Evolutionary conservation across 805 yeast genomes (phyloP), one percentile per base, ranked within the genome.

Genomic region (Komagataella phaffii): DNA sequence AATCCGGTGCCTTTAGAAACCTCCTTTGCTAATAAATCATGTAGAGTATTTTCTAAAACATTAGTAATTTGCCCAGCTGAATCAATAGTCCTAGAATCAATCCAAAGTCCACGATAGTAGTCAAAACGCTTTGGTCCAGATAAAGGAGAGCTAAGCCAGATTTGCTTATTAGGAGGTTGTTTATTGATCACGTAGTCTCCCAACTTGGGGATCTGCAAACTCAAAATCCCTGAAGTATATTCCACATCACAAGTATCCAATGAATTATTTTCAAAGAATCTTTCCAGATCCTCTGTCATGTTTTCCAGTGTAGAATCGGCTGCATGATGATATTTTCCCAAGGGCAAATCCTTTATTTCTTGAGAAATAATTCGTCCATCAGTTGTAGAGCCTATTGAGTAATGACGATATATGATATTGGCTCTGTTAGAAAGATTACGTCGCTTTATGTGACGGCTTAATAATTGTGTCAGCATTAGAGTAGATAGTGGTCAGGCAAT

Each of bases 111-210:
- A 46, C 79, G 75, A 46, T 85, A 73, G 55, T 76, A 78, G 64
- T 93, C 98, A 60, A 80, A 85, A 57, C 85, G 69, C 61, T 89
- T 88, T 5, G 99, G 99, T 0, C 99, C 99, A 6, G 95, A 85
- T 3, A 88, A 62, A 0, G 99, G 99, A 47, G 96, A 85, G 53
- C 95, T 80, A 51, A 91, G 74, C 99, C 99, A 93, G 30, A 93
- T 84, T 65, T 93, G 99, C 67, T 87, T 85, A 68, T 89, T 93
- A 3, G 99, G 97, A 1, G 99, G 99, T 67, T 93, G 98, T 62
- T 89, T 91, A 70, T 93, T 93, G 62, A 93, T 83, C 24, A 93
- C 96, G 63, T 93, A 93, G 0, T 90, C 77, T 1, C 97, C 98
- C 17, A 72, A 70, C 1, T 81, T 77, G 3, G 91, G 87, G 17